phyloP scores from a whole-genome alignment of 192 early-diverging fungal species.

The Linnemannia hyalina region DNA sequence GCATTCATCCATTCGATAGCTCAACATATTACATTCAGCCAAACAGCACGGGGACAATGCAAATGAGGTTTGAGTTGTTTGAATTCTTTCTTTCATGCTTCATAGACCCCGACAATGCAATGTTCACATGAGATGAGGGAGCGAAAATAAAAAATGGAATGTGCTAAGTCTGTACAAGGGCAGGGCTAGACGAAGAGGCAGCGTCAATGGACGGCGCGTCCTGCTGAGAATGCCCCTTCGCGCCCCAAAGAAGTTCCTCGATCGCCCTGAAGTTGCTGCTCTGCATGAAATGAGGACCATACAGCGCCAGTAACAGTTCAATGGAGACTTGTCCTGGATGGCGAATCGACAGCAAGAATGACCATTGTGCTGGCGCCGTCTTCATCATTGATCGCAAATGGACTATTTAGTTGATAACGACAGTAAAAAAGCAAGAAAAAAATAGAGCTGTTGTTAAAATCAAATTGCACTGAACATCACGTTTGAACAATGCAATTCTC shows the following conservation, averaged over 20 bases:
- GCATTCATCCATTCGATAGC: too few relatives aligned
- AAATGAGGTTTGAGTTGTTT: too few relatives aligned
- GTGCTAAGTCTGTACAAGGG: not conserved
- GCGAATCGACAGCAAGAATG: slow-evolving; percentile 50
- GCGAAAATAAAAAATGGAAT: not conserved
- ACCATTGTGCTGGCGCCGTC: slow-evolving; percentile 51
- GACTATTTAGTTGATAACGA: slow-evolving; percentile 14
- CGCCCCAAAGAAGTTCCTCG: slow-evolving; percentile 47
- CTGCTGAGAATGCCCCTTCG: slow-evolving; percentile 2
- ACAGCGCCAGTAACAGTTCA: slow-evolving; percentile 36
- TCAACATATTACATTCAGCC: too few relatives aligned
- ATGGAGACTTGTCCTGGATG: slow-evolving; percentile 53
- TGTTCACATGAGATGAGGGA: not conserved
- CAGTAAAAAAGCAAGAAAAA: not conserved
- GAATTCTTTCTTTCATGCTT: too few relatives aligned
- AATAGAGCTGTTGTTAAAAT: not conserved
- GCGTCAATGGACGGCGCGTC: not conserved
- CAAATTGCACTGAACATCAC: too few relatives aligned
- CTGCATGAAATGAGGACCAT: slow-evolving; percentile 52
- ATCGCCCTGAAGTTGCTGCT: slow-evolving; percentile 46
- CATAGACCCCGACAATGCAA: not conserved
- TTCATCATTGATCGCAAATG: slow-evolving; percentile 54
- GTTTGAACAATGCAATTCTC: not conserved
- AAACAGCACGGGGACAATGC: too few relatives aligned
- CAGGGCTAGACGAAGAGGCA: not conserved